These are phyloP conservation scores for Gleditsia sinensis DNA, from an alignment of 306 rosid genomes.

Conservation along the genomic window DNA sequence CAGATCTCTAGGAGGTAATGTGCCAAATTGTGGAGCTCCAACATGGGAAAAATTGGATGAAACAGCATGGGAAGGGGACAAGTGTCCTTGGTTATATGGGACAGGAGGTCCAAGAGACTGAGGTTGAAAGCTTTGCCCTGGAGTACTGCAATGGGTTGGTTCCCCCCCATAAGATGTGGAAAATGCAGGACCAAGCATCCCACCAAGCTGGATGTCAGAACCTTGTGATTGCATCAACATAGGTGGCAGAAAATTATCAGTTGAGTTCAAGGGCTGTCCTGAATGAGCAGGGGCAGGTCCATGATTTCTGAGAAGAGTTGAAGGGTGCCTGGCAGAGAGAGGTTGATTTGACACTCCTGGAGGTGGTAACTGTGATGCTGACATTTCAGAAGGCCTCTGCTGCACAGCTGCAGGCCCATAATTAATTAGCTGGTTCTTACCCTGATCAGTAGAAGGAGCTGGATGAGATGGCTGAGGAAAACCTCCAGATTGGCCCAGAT, in stretches of 20 bases:
- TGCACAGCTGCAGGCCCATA: too few relatives aligned
- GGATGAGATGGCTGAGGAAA: conserved; percentile 27
- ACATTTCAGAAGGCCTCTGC: conserved; percentile 35
- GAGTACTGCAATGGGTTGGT: conserved; percentile 41
- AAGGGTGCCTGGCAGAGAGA: too few relatives aligned
- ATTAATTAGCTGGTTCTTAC: too few relatives aligned
- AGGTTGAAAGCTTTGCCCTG: conserved; percentile 46
- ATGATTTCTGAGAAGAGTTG: too few relatives aligned
- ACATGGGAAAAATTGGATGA: conserved; percentile 49
- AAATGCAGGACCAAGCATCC: too few relatives aligned
- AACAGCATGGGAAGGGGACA: conserved; percentile 49
- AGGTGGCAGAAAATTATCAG: too few relatives aligned
- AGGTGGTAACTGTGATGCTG: conserved; percentile 35
- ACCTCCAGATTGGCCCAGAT: conserved; percentile 36
- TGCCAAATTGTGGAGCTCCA: conserved; percentile 55
- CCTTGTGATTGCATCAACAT: too few relatives aligned
- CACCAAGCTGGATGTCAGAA: too few relatives aligned
- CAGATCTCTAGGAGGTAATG: conserved; percentile 60
- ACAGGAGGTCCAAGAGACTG: conserved; percentile 49
- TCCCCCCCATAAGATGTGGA: too few relatives aligned
- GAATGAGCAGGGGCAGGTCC: too few relatives aligned
- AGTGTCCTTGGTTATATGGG: conserved; percentile 59
- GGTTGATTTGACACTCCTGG: conserved; percentile 39
- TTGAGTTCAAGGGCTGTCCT: too few relatives aligned
- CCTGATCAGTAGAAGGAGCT: conserved; percentile 41